Base-by-base conservation (phyloP, 768 basidiomycete genomes). In the Hygrocybe punicea region DNA sequence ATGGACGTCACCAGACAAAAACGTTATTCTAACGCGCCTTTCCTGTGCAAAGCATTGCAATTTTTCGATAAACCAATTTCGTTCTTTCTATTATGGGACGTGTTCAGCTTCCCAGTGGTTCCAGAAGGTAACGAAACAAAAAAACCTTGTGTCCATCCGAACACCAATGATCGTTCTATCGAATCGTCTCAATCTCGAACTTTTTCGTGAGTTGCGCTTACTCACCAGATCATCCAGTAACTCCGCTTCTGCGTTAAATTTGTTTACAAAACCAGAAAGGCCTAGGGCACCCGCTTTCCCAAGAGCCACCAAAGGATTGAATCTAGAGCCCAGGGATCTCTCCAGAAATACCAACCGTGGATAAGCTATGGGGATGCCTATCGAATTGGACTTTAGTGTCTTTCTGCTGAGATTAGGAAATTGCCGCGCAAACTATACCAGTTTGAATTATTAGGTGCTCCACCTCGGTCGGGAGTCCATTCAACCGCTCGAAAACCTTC, bases 321-420 rank as follows among this genome's bases (percentile, higher is more conserved):
- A 77, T 71, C 88, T 93, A 29, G 84, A 86, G 44, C 89, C 88
- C 24, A 98, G 73, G 7, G 87, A 82, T 21, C 73, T 75, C 69
- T 91, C 96, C 60, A 97, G 73, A 69, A 96, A 94, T 2, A 91
- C 89, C 85, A 94, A 86, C 51, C 95, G 87, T 29, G 96, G 96
- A 68, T 98, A 98, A 4, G 92, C 92, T 59, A 93, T 87, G 0
- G 89, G 89, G 53, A 91, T 83, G 1, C 85, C 86, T 86, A 53
- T 13, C 4, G 21, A 17, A 53, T 36, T 16, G 8, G 21, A 21
- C 13, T 25, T 36, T 14, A 39, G 14, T 21, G 25, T 14, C 13
- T n/a, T 50, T 24, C 23, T 40, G 17, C 5, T 10, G 17, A 44
- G 23, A 7, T 37, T 24, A 17, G 45, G 14, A 7, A 3, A 24